phyloP scores from a whole-genome alignment of 2,329 filamentous ascomycete genomes.

The Alternaria angustiovoidea region DNA sequence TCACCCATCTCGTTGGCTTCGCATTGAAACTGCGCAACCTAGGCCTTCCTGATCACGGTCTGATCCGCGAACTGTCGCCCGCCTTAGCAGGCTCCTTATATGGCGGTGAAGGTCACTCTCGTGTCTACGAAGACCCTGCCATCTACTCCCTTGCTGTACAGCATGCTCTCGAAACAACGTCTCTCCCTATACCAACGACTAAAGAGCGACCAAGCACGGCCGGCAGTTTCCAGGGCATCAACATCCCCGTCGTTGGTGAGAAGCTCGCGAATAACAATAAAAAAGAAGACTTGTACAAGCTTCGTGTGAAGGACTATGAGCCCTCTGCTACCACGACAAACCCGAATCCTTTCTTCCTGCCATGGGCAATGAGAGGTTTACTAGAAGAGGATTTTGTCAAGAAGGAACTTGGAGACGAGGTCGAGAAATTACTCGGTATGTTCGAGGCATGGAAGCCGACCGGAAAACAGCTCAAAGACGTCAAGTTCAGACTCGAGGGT shows the following conservation, averaged over 20 bases:
- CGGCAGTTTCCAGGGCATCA: conserved; percentile 40
- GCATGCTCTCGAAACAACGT: conserved; percentile 59
- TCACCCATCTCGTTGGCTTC: conserved; percentile 91
- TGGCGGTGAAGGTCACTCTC: conserved; percentile 89
- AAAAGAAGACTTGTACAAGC: conserved; percentile 32
- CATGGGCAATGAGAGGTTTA: conserved; percentile 94
- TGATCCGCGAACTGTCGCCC: conserved; percentile 87
- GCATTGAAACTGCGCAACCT: conserved; percentile 92
- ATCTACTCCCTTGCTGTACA: conserved; percentile 74
- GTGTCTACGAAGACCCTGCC: conserved; percentile 86
- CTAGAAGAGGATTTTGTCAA: conserved; percentile 92
- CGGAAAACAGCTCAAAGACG: conserved; percentile 92
- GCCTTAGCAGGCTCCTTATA: conserved; percentile 92
- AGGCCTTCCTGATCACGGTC: conserved; percentile 89
- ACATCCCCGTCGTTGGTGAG: conserved; percentile 41
- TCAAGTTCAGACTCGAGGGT: conserved; percentile 92
- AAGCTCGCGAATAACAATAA: conserved; percentile 23
- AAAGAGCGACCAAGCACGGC: conserved; percentile 32
- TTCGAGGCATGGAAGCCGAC: conserved; percentile 94
- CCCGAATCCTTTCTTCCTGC: conserved; percentile 87
- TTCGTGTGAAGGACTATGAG: conserved; percentile 47
- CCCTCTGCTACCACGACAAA: conserved; percentile 41
- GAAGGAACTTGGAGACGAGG: conserved; percentile 79
- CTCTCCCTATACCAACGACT: conserved; percentile 36
- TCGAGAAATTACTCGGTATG: conserved; percentile 78